Base-by-base conservation (phyloP, 805 yeast species). In the Wickerhamiella occidentalis region DNA sequence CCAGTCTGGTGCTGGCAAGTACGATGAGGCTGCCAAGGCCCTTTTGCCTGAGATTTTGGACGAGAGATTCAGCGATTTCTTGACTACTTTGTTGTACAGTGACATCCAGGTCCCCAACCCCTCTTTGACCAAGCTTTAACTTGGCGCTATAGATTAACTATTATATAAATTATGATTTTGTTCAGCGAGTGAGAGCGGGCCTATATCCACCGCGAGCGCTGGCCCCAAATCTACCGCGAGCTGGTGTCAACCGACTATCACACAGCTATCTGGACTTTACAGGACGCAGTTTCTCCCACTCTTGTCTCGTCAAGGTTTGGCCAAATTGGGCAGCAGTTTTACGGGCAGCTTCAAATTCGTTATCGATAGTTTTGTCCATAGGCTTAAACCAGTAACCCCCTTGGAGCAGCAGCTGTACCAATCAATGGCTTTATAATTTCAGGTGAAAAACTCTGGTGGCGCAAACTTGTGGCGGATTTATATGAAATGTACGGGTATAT, bases 1-100 rank as follows among this genome's bases (percentile, higher is more conserved):
- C 61, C 51, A 64, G 44, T 76, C 59, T 68, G 72, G 62, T 63
- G 67, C 68, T 26, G 68, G 67, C 56, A 72, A 76, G 66, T 79
- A 69, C 65, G 70, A 71, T 59, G 59, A 67, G 52, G 84, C 85
- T 22, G 77, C 77, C 55, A 70, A 64, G 40, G 75, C 70, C 68
- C 75, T 78, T 62, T 72, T 68, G 51, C 82, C 82, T n/a, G 84
- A 79, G 64, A 76, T 79, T 57, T 67, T 75, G 58, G 79, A 76
- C 58, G 79, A 78, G 63, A 71, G 68, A 56, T 79, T 76, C 68
- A 70, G 76, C 51, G 82, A 80, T 58, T 80, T 80, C 67, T 73
- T 80, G 59, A 80, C 86, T 50, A 74, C 82, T 38, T 69, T 77
- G 65, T 70, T 79, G 58, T 79, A 79, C 63, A 78, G 76, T 54